These are phyloP conservation scores for Adansonia rubrostipa DNA, from an alignment of 441 rosid genomes.

Conservation along the genomic window DNA sequence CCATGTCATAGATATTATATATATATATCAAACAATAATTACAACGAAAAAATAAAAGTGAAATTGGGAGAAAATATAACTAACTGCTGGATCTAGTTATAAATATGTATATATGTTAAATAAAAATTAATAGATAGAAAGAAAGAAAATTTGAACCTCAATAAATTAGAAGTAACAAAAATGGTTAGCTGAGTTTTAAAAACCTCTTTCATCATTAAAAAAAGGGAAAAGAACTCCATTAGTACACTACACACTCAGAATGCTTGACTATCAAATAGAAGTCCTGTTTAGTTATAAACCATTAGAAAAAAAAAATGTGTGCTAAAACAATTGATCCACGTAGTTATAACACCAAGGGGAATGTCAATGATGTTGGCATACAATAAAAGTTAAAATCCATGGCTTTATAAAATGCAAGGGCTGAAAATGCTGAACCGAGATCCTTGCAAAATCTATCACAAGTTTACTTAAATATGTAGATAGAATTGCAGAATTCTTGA, in stretches of 20 bases:
- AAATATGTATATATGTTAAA: neutral
- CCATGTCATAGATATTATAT: neutral
- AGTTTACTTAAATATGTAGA: neutral
- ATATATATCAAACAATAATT: conserved; percentile 15
- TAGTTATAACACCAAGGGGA: neutral
- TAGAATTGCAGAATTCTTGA: conserved; percentile 6
- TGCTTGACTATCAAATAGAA: neutral
- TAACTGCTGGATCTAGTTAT: neutral
- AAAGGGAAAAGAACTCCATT: neutral
- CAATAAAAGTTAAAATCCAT: conserved; percentile 20
- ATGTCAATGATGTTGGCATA: conserved; percentile 12
- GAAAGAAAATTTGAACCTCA: neutral
- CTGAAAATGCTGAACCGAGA: neutral
- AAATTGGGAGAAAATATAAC: neutral
- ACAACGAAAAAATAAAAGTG: neutral
- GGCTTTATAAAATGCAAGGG: neutral
- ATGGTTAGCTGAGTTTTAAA: neutral
- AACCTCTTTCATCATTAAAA: conserved; percentile 13
- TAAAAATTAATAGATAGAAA: neutral
- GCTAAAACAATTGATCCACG: conserved; percentile 2
- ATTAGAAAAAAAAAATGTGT: neutral
- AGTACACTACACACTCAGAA: neutral
- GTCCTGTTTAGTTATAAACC: neutral
- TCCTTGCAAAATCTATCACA: conserved; percentile 9
- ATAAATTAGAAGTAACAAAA: neutral